Percentiles rank a stretch among this genome's conserved stretches.
These are phyloP conservation scores for Hypoxylon sp. DNA, from an alignment of 2,329 filamentous ascomycete genomes.

Conservation along the genomic window DNA sequence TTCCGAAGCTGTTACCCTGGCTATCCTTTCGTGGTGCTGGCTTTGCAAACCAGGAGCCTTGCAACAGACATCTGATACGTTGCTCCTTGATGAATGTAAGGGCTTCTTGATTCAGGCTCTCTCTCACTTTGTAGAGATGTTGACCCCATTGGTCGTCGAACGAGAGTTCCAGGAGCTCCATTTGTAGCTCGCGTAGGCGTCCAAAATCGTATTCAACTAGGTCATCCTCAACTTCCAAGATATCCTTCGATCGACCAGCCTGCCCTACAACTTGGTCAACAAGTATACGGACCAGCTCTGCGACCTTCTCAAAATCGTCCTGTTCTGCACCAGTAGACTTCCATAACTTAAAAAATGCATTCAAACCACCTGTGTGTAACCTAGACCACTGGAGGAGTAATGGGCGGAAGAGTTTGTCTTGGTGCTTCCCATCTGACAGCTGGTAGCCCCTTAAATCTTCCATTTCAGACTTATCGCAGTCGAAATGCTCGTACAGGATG, in stretches of 20 bases:
- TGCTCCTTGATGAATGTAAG: slow-evolving; percentile 98
- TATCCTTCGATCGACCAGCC: slow-evolving; percentile 84
- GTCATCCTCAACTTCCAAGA: slow-evolving; percentile 91
- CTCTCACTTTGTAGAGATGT: slow-evolving; percentile 89
- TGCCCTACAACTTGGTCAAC: slow-evolving; percentile 90
- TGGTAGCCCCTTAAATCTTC: slow-evolving; percentile 85
- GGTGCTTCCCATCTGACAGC: slow-evolving; percentile 80
- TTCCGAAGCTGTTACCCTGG: slow-evolving; percentile 56
- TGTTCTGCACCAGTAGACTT: slow-evolving; percentile 86
- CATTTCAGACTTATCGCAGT: slow-evolving; percentile 86
- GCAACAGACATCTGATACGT: slow-evolving; percentile 87
- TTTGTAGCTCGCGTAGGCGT: slow-evolving; percentile 86
- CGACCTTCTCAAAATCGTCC: slow-evolving; percentile 94
- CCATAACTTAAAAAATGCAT: slow-evolving; percentile 93
- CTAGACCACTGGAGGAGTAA: slow-evolving; percentile 93
- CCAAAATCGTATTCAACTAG: slow-evolving; percentile 85
- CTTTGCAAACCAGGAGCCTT: slow-evolving; percentile 88
- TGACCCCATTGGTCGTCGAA: slow-evolving; percentile 97
- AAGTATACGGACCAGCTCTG: slow-evolving; percentile 90
- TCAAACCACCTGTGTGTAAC: slow-evolving; percentile 86
- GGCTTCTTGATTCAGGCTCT: slow-evolving; percentile 91
- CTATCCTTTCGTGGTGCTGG: slow-evolving; percentile 63
- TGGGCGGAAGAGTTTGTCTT: slow-evolving; percentile 89
- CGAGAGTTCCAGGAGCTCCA: slow-evolving; percentile 90
- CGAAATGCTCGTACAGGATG: slow-evolving; percentile 95